Percentiles rank a stretch among this genome's conserved stretches.
Conservation (phyloP, 2,329 filamentous ascomycete species). For the Aspergillus uvarum region DNA sequence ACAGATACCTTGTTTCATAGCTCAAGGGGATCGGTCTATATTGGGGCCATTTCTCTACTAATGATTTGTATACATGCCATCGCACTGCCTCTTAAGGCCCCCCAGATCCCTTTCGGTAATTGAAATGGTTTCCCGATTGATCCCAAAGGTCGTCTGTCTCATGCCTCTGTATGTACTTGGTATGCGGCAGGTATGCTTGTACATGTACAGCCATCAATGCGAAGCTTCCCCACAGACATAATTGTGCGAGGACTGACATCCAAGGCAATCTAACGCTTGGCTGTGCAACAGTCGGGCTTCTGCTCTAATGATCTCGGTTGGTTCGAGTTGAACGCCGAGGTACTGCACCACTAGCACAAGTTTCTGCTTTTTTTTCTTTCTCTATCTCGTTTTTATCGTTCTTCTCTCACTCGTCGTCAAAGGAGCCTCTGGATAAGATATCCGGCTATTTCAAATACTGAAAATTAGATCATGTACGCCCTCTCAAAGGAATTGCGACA, state of each 20-base stretch:
- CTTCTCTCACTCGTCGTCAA: no score
- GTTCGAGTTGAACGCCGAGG: not conserved
- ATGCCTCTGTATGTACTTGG: not conserved
- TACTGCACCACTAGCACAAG: conserved; percentile 9
- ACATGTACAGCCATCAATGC: conserved; percentile 6
- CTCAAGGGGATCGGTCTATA: not conserved
- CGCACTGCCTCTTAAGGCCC: no score
- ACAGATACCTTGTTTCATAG: no score
- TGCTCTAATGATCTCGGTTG: conserved; percentile 6
- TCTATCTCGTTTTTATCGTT: no score
- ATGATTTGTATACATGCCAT: no score
- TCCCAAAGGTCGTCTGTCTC: no score
- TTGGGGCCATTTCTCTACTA: not conserved
- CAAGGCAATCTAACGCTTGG: conserved; percentile 8
- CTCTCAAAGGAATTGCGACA: not conserved
- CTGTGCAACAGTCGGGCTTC: conserved; percentile 1
- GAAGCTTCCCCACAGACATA: conserved; percentile 2
- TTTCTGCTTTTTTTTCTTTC: not conserved
- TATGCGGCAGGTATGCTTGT: conserved; percentile 1
- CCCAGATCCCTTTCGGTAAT: no score
- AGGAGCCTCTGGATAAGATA: not conserved
- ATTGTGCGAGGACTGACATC: conserved; percentile 7
- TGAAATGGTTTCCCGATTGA: no score
- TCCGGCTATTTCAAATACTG: conserved; percentile 9
- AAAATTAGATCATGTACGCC: not conserved